phyloP scores from a whole-genome alignment of 306 rosid genomes.

The Urtica urens region DNA sequence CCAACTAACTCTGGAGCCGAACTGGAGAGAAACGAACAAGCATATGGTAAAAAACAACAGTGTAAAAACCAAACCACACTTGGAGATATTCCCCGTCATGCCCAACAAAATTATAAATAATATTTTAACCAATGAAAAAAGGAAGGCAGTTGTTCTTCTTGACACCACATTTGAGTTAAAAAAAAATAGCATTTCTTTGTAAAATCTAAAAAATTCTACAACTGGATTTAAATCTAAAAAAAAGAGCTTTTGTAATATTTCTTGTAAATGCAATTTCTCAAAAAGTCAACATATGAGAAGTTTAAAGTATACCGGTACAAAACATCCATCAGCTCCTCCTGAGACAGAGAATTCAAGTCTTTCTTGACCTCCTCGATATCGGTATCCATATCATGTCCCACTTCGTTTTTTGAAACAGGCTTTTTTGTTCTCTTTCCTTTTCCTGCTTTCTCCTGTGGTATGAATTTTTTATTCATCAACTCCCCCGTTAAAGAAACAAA shows the following conservation, averaged over 20 bases:
- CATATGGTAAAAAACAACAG: no score
- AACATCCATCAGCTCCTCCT: constrained; percentile 63
- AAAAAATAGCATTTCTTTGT: no score
- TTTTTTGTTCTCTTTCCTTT: constrained; percentile 26
- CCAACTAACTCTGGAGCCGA: constrained; percentile 72
- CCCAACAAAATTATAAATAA: no score
- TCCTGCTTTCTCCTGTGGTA: constrained; percentile 47
- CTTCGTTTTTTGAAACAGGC: constrained; percentile 11
- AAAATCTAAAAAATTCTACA: no score
- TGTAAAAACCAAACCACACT: no score
- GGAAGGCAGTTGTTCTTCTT: no score
- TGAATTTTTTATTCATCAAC: neutral
- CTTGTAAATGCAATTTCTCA: constrained; percentile 8
- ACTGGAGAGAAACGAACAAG: constrained; percentile 47
- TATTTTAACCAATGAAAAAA: no score
- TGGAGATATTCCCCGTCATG: no score
- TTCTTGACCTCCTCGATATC: constrained; percentile 37
- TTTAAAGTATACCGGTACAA: constrained; percentile 33
- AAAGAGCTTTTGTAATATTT: no score
- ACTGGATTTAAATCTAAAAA: no score
- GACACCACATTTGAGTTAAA: no score
- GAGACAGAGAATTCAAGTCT: constrained; percentile 62
- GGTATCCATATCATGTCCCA: constrained; percentile 23
- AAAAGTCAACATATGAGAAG: neutral
- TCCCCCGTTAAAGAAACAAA: constrained; percentile 3